Percentiles rank a stretch among this genome's conserved stretches.
Conservation (phyloP, 2,329 filamentous ascomycete genomes). For the Trichoderma atroviride region DNA sequence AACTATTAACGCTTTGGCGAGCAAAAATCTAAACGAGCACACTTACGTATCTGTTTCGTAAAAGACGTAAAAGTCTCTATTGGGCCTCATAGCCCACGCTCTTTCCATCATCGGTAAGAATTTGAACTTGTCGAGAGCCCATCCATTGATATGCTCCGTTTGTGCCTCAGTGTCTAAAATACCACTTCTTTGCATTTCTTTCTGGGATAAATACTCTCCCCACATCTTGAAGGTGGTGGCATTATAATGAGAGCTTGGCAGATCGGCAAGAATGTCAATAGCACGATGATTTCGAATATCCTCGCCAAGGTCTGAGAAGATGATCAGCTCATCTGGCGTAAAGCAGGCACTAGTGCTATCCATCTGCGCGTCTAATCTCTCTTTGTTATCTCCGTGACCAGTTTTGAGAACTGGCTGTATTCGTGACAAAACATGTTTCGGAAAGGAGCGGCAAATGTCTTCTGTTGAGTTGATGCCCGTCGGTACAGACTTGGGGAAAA, state of each 20-base stretch:
- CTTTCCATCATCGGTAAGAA: conserved; percentile 58
- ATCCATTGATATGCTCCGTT: conserved; percentile 45
- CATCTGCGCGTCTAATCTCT: conserved; percentile 47
- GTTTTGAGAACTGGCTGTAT: conserved; percentile 41
- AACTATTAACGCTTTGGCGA: neutral
- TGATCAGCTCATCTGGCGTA: conserved; percentile 43
- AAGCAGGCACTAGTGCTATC: conserved; percentile 57
- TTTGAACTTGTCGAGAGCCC: conserved; percentile 60
- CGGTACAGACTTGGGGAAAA: conserved; percentile 35
- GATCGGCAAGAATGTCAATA: conserved; percentile 49
- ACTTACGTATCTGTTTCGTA: conserved; percentile 59
- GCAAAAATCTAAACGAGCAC: neutral
- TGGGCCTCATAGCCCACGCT: conserved; percentile 50
- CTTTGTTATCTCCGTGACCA: conserved; percentile 36
- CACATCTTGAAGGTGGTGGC: conserved; percentile 17
- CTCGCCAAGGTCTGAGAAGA: conserved; percentile 56
- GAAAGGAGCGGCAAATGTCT: conserved; percentile 39
- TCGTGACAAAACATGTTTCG: conserved; percentile 37
- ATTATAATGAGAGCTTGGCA: conserved; percentile 46
- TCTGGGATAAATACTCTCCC: conserved; percentile 45
- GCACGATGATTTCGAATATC: conserved; percentile 45
- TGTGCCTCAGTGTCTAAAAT: conserved; percentile 38
- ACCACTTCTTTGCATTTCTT: conserved; percentile 39
- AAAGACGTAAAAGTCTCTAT: conserved; percentile 58
- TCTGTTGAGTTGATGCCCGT: conserved; percentile 31